phyloP scores from a whole-genome alignment of 2,329 filamentous ascomycete genomes.

The Fusarium sp. region DNA sequence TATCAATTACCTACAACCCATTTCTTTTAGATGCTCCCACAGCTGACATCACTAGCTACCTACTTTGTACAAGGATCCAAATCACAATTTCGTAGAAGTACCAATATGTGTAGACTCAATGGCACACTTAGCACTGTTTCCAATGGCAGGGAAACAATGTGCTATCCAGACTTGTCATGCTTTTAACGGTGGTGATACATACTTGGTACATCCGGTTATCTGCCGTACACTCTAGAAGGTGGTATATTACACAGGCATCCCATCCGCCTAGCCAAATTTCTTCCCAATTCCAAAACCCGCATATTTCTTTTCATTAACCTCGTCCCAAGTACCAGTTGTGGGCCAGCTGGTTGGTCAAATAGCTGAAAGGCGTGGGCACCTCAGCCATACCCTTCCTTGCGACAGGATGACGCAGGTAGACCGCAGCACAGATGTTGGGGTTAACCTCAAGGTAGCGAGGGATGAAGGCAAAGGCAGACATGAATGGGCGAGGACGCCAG shows the following conservation, averaged over 20 bases:
- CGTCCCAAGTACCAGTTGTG: slow-evolving; percentile 95
- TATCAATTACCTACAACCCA: background rate
- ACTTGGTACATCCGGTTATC: slow-evolving; percentile 41
- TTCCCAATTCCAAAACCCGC: slow-evolving; percentile 13
- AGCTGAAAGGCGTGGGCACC: slow-evolving; percentile 82
- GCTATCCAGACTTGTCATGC: slow-evolving; percentile 16
- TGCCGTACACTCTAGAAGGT: slow-evolving; percentile 44
- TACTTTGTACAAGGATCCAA: background rate
- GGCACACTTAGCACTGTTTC: background rate
- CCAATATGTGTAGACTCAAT: background rate
- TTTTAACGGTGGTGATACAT: slow-evolving; percentile 44
- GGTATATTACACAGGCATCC: slow-evolving; percentile 44
- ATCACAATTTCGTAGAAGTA: background rate
- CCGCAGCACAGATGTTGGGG: slow-evolving; percentile 93
- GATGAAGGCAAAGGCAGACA: slow-evolving; percentile 93
- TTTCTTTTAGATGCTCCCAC: background rate
- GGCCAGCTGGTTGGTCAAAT: slow-evolving; percentile 77
- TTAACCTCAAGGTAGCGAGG: slow-evolving; percentile 97
- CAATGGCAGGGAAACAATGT: background rate
- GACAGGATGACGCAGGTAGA: slow-evolving; percentile 94
- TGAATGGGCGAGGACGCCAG: slow-evolving; percentile 86
- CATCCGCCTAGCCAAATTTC: slow-evolving; percentile 33
- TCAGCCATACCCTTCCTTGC: slow-evolving; percentile 82
- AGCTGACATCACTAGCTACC: background rate
- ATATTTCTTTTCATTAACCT: slow-evolving; percentile 58